Evolutionary conservation across 2,329 filamentous ascomycete genomes (phyloP).

Genomic region (Bimuria novae-zelandiae): DNA sequence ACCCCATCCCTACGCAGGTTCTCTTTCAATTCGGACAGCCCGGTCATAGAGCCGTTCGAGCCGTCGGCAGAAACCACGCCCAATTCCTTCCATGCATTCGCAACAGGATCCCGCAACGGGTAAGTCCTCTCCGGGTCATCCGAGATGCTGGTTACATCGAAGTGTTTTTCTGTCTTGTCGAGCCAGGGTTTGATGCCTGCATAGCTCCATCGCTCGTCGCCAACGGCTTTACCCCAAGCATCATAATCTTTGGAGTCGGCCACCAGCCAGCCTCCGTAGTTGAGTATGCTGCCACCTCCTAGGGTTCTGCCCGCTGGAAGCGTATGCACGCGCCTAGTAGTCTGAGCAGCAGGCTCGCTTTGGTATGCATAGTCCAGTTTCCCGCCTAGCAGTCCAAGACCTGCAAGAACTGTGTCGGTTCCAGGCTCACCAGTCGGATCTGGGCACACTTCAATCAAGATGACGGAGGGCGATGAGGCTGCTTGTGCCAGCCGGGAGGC

Average conservation of each 20-base stretch:
- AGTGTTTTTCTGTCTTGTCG: slow-evolving; percentile 45
- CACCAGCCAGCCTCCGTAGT: slow-evolving; percentile 50
- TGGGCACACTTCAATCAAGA: slow-evolving; percentile 48
- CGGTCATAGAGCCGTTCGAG: slow-evolving; percentile 1
- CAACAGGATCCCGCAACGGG: slow-evolving; percentile 44
- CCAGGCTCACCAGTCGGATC: slow-evolving; percentile 29
- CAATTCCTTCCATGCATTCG: slow-evolving; percentile 45
- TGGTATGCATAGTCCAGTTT: slow-evolving; percentile 46
- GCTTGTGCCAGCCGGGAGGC: slow-evolving; percentile 38
- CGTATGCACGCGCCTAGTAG: slow-evolving; percentile 28
- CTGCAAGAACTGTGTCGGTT: slow-evolving; percentile 32
- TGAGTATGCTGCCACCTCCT: slow-evolving; percentile 49
- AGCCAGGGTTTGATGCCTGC: slow-evolving; percentile 52
- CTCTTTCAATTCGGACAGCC: slow-evolving; percentile 8
- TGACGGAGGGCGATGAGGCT: slow-evolving; percentile 14
- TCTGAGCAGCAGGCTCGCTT: slow-evolving; percentile 35
- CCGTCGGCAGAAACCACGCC: slow-evolving; percentile 28
- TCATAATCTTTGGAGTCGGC: slow-evolving; percentile 49
- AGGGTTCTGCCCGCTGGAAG: slow-evolving; percentile 48
- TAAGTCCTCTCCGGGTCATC: slow-evolving; percentile 36
- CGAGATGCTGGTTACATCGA: slow-evolving; percentile 17
- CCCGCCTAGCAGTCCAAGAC: slow-evolving; percentile 34
- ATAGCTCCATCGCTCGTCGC: slow-evolving; percentile 51
- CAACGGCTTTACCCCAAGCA: slow-evolving; percentile 45
- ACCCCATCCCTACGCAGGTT: slow-evolving; percentile 1